Percentiles rank a stretch among this genome's conserved stretches.
phyloP scores from a whole-genome alignment of 352 stramenopile species.

The Aphanomyces cochlioides region DNA sequence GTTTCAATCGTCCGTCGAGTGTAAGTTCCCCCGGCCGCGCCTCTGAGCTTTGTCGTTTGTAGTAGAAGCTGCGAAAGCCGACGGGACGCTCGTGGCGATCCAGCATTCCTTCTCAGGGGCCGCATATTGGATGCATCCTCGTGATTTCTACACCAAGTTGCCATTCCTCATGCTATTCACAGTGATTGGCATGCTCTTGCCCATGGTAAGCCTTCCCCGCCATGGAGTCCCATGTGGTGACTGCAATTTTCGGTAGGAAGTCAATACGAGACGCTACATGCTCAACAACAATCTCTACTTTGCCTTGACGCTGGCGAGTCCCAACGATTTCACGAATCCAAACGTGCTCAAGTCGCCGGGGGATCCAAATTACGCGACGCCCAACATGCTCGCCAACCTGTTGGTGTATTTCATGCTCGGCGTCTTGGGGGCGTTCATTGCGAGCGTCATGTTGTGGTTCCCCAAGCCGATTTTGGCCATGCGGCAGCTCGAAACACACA shows the following conservation, averaged over 20 bases:
- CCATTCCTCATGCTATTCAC: slow-evolving; percentile 78
- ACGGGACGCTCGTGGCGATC: slow-evolving; percentile 51
- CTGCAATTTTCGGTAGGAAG: slow-evolving; percentile 36
- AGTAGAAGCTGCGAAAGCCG: slow-evolving; percentile 32
- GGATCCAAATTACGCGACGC: slow-evolving; percentile 50
- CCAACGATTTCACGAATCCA: slow-evolving; percentile 46
- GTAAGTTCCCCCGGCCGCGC: neutral
- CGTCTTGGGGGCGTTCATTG: slow-evolving; percentile 64
- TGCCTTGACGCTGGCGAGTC: slow-evolving; percentile 60
- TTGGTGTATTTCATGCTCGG: slow-evolving; percentile 74
- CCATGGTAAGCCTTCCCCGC: slow-evolving; percentile 35
- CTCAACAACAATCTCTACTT: slow-evolving; percentile 84
- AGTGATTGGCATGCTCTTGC: slow-evolving; percentile 52
- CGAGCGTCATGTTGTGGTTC: slow-evolving; percentile 67
- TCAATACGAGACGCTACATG: slow-evolving; percentile 80
- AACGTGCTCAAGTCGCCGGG: slow-evolving; percentile 46
- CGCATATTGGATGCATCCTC: slow-evolving; percentile 61
- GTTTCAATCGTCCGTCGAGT: slow-evolving; percentile 11
- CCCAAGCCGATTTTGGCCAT: slow-evolving; percentile 77
- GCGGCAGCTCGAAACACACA: slow-evolving; percentile 48
- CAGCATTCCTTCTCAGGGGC: slow-evolving; percentile 53
- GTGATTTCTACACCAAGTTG: slow-evolving; percentile 71
- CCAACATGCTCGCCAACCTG: slow-evolving; percentile 69
- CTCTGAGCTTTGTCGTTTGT: neutral
- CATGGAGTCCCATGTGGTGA: too few relatives aligned